Evolutionary conservation across 2,329 filamentous ascomycete species (phyloP), one percentile per base, ranked within the genome.

Genomic region (Sphaerulina vaccinii): DNA sequence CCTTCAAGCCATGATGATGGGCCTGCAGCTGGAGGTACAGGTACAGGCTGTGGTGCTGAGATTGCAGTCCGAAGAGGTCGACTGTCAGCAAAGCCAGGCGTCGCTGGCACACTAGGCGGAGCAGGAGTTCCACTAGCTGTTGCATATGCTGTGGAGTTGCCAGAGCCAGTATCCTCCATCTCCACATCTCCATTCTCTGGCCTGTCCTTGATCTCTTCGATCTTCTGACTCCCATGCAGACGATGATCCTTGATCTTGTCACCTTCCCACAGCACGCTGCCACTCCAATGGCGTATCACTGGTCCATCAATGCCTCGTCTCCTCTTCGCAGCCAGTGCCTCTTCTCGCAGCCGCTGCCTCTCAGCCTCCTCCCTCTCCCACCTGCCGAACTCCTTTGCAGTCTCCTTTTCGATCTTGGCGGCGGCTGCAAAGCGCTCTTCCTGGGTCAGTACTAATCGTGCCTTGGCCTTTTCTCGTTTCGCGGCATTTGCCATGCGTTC

Each of bases 291-390:
- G 2, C 88, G 89, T 36, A 96, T 85, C 9, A 96, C 89, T 0
- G 93, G 90, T 0, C 93, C 93, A 48, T 92, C 85, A 7, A 97
- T 79, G 44, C 87, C 89, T 42, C 91, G 83, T 68, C 90, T 89
- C 64, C 95, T 88, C 61, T 97, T 76, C 11, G 92, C 93, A 33
- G 92, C 90, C 41, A 97, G 77, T 71, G 87, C 92, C 35, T 85
- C 87, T 58, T 84, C 81, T 55, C 92, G 81, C 65, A 95, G 88
- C 63, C 92, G 89, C 60, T 91, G 87, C 52, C 92, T 84, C 68
- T 87, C 84, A 71, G 90, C 90, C 73, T 99, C 93, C 5, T 90
- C 88, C 69, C 90, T 87, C 70, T 97, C 91, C 91, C 92, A 97
- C 50, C 89, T 81, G 66, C 96, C 65, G 96, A 74, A 70, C 87